These are phyloP conservation scores for Magnusiomyces starmeri DNA, from an alignment of 1,139 yeast genomes.

Conservation along the genomic window DNA sequence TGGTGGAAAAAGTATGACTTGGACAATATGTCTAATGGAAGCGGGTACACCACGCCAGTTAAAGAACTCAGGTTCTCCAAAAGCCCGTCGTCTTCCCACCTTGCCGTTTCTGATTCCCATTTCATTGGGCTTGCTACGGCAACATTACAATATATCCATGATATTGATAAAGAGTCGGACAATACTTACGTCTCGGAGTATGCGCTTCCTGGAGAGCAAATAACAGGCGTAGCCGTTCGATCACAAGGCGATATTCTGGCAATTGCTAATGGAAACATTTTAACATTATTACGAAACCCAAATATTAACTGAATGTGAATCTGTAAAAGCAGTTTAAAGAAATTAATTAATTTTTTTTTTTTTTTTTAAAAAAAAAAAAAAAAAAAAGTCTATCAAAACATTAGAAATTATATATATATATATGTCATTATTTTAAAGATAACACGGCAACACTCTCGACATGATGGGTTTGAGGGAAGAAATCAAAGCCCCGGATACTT, in stretches of 20 bases:
- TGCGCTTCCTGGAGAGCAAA: slow-evolving; percentile 11
- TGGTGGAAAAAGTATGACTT: slow-evolving; percentile 33
- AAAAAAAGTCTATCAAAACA: background rate
- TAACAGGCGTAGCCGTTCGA: slow-evolving; percentile 12
- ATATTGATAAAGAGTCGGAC: slow-evolving; percentile 6
- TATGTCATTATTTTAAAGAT: slow-evolving; percentile 18
- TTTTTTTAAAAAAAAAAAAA: background rate
- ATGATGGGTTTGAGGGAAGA: slow-evolving; percentile 97
- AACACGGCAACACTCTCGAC: slow-evolving; percentile 94
- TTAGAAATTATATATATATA: background rate
- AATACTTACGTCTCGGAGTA: slow-evolving; percentile 5
- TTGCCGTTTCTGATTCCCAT: background rate
- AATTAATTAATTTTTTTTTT: no score
- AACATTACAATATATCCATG: slow-evolving; percentile 7
- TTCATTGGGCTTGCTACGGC: slow-evolving; percentile 9
- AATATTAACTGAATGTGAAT: background rate
- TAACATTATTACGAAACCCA: slow-evolving; percentile 11
- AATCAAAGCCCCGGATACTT: slow-evolving; percentile 87
- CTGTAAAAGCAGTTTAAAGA: background rate
- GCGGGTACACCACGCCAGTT: slow-evolving; percentile 25
- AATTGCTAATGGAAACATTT: slow-evolving; percentile 11
- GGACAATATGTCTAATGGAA: slow-evolving; percentile 24
- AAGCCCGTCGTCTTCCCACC: slow-evolving; percentile 1
- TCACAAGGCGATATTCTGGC: slow-evolving; percentile 14
- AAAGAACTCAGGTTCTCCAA: slow-evolving; percentile 18